Evolutionary conservation across 352 stramenopile genomes (phyloP).

Genomic region (Phytophthora europaea): DNA sequence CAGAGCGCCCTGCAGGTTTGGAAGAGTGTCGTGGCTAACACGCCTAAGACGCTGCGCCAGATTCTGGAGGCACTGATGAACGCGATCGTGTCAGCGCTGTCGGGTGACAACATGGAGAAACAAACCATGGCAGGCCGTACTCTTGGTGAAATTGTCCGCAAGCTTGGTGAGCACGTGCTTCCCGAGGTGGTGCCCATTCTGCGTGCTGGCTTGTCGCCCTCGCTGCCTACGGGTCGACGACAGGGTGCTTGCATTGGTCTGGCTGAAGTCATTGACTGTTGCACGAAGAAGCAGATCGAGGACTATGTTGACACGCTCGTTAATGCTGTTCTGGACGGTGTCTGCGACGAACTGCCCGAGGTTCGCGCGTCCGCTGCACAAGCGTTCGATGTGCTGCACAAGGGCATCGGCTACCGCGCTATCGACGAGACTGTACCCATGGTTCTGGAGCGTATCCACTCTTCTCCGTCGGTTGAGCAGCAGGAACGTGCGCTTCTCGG

Average conservation of each 20-base stretch:
- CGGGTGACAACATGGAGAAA: constrained; percentile 90
- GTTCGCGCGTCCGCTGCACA: constrained; percentile 94
- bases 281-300: constrained; percentile 96
- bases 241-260: constrained; percentile 99
- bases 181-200: constrained; percentile 99
- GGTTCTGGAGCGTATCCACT: constrained; percentile 95
- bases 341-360: constrained; percentile 95
- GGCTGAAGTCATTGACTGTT: constrained; percentile 98
- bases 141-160: constrained; percentile 99
- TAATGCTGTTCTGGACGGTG: constrained; percentile 96
- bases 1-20: constrained; percentile 98
- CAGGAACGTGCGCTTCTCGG: constrained; percentile 95
- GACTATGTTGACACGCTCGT: constrained; percentile 98
- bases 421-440: constrained; percentile 98
- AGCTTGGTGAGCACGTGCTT: constrained; percentile 99
- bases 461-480: constrained; percentile 49
- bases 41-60: constrained; percentile 97
- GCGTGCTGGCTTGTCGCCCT: constrained; percentile 90
- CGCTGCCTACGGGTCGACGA: constrained; percentile 73
- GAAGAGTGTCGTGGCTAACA: constrained; percentile 99
- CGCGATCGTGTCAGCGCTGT: constrained; percentile 97
- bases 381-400: constrained; percentile 98
- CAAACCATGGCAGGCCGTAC: constrained; percentile 93
- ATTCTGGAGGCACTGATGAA: constrained; percentile 98
- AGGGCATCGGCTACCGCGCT: constrained; percentile 94